Evolutionary conservation across 2,329 filamentous ascomycete genomes (phyloP).

Genomic region (Pyrenophora tritici-repentis): DNA sequence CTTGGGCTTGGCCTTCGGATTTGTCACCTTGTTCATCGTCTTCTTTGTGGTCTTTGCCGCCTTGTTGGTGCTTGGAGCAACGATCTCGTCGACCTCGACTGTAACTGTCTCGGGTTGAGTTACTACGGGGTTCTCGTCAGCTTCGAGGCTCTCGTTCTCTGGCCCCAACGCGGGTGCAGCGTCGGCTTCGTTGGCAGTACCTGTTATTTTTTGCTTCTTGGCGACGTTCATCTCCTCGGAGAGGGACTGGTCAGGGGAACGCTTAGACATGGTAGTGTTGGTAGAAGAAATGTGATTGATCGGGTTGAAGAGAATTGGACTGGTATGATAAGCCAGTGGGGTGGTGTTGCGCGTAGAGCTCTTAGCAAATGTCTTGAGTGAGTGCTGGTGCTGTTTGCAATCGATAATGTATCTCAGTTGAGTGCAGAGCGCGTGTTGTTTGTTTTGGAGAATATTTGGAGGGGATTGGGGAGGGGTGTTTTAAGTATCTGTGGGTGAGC

Average conservation of each 20-base stretch:
- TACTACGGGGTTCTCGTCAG: not conserved
- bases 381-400: not conserved
- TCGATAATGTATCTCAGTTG: not conserved
- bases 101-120: not conserved
- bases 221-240: not conserved
- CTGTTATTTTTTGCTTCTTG: slow-evolving; percentile 13
- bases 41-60: not conserved
- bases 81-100: too few species aligned
- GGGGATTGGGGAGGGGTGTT: not conserved
- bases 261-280: slow-evolving; percentile 12
- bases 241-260: not conserved
- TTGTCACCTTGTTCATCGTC: not conserved
- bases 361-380: not conserved
- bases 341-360: not conserved
- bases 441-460: not conserved
- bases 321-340: too few species aligned
- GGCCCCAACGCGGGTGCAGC: too few species aligned
- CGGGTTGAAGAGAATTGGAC: too few species aligned
- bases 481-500: slow-evolving; percentile 6
- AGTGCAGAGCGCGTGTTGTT: not conserved
- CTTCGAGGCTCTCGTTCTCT: not conserved
- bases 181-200: not conserved
- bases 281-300: too few species aligned
- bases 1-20: not conserved
- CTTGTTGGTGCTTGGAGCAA: too few species aligned